Evolutionary conservation across 305 asterid genomes (phyloP).

Genomic region (Solanum aculeatissimum): DNA sequence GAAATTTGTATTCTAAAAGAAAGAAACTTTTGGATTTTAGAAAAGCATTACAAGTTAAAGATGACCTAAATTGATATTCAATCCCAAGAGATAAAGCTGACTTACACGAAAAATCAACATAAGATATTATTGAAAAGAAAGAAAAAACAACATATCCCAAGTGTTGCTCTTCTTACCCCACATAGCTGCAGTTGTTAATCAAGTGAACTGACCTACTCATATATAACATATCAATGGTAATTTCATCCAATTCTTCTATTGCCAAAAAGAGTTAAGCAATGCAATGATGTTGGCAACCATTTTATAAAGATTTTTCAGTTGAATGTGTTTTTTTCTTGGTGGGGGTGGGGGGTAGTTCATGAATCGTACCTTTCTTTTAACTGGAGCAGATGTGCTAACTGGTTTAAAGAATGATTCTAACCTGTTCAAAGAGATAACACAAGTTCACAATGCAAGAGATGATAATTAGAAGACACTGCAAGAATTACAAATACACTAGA

Average conservation of each 20-base stretch:
- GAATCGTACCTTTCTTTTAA: conserved; percentile 63
- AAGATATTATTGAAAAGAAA: background rate
- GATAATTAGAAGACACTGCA: background rate
- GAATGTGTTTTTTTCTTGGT: background rate
- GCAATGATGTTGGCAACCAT: background rate
- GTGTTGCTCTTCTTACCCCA: background rate
- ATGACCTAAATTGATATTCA: background rate
- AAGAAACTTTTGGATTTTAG: background rate
- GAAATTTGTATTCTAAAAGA: background rate
- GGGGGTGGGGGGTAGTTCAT: background rate
- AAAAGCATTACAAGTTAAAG: background rate
- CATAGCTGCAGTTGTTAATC: background rate
- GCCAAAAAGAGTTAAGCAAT: background rate
- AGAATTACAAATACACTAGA: background rate
- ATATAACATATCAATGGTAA: background rate
- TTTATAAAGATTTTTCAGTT: background rate
- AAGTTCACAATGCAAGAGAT: background rate
- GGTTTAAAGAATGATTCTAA: conserved; percentile 94
- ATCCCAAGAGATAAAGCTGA: background rate
- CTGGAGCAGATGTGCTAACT: conserved; percentile 51
- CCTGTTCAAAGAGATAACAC: conserved; percentile 36
- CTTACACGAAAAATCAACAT: background rate
- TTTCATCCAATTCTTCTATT: background rate
- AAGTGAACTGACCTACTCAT: background rate
- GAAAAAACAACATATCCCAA: background rate